These are phyloP conservation scores for Globisporangium apiculatum DNA, from an alignment of 352 stramenopile genomes.

Conservation along the genomic window DNA sequence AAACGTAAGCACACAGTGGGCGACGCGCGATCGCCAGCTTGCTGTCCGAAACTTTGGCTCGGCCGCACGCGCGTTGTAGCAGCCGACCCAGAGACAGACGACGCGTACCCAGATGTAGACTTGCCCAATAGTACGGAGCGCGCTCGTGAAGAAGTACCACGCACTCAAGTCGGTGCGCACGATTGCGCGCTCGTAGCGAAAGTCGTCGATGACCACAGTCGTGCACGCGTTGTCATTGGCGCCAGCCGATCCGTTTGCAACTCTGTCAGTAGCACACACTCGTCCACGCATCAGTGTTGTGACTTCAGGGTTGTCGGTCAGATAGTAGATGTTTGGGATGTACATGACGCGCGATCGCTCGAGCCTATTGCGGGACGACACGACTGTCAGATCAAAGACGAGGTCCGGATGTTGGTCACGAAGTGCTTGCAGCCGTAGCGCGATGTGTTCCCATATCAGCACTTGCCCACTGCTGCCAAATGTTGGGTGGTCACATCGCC, in stretches of 20 bases:
- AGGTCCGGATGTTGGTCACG: conserved; percentile 20
- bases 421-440: conserved; percentile 14
- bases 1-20: conserved; percentile 10
- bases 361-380: neutral
- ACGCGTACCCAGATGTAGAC: conserved; percentile 44
- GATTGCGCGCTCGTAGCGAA: conserved; percentile 39
- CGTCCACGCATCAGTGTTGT: conserved; percentile 25
- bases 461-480: too few species aligned
- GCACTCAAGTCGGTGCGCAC: conserved; percentile 27
- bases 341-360: conserved; percentile 3
- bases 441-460: conserved; percentile 14
- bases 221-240: conserved; percentile 5
- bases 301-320: conserved; percentile 19
- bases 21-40: neutral
- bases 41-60: conserved; percentile 11
- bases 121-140: conserved; percentile 25
- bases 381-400: conserved; percentile 19
- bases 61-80: conserved; percentile 11
- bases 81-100: conserved; percentile 14
- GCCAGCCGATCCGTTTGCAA: conserved; percentile 17
- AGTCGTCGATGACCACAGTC: conserved; percentile 40
- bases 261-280: neutral
- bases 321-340: neutral
- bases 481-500: neutral
- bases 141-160: conserved; percentile 20